These are phyloP conservation scores for Thelonectria rubi DNA, from an alignment of 2,329 filamentous ascomycete species.

Conservation along the genomic window DNA sequence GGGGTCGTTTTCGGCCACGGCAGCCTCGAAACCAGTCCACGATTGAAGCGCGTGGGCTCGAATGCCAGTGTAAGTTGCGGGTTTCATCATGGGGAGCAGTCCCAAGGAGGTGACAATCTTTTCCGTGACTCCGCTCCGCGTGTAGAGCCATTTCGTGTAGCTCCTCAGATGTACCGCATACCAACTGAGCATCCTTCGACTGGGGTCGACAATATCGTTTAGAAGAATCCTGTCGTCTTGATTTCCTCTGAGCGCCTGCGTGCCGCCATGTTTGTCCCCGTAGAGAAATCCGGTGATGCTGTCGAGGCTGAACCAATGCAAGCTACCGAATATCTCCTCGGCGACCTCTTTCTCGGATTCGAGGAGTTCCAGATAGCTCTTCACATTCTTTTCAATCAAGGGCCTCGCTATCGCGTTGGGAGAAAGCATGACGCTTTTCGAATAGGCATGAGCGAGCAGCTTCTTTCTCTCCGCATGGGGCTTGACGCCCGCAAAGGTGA, in stretches of 20 bases:
- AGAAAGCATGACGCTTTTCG: constrained; percentile 55
- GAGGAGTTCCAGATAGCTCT: constrained; percentile 53
- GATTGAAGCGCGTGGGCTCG: constrained; percentile 40
- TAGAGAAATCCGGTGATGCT: constrained; percentile 62
- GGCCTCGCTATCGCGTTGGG: constrained; percentile 17
- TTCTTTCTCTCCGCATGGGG: constrained; percentile 62
- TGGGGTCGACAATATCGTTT: constrained; percentile 58
- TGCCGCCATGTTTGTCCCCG: constrained; percentile 53
- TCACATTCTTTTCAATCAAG: constrained; percentile 34
- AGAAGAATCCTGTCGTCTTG: constrained; percentile 52
- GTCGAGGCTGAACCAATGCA: constrained; percentile 64
- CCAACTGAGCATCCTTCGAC: constrained; percentile 57
- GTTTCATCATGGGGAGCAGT: constrained; percentile 59
- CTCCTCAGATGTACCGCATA: constrained; percentile 56
- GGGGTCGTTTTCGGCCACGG: constrained; percentile 13
- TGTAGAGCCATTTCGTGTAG: constrained; percentile 60
- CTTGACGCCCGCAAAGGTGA: constrained; percentile 56
- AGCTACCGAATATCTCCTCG: constrained; percentile 56
- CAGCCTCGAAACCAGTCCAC: constrained; percentile 14
- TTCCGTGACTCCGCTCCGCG: constrained; percentile 50
- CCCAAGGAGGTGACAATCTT: constrained; percentile 44
- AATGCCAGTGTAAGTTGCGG: constrained; percentile 61
- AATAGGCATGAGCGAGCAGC: constrained; percentile 60
- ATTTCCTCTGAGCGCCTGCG: constrained; percentile 52
- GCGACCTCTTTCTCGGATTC: constrained; percentile 45